Evolutionary conservation across 2,329 filamentous ascomycete species (phyloP), one percentile per base, ranked within the genome.

Genomic region (Trichoderma oligosporum): DNA sequence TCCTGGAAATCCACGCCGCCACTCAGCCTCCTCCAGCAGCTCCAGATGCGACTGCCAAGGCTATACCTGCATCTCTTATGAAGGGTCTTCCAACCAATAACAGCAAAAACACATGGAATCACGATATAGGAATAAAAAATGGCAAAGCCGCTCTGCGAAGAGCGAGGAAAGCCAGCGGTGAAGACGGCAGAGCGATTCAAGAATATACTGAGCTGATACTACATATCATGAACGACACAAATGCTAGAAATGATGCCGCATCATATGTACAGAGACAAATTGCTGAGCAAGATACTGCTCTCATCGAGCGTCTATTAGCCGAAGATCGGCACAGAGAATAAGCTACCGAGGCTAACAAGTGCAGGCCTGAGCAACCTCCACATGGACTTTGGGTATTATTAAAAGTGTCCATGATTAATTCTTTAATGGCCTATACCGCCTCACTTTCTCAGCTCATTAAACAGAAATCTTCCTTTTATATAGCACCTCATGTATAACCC

Each of bases 171-270:
- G 74, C 76, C 27, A 74, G 77, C 1, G 76, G 78, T n/a, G 76
- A 79, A 62, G 79, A 79, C 57, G 82, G 82, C 27, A 82, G 85
- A 62, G 83, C 75, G 4, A 73, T 87, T 27, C 73, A 79, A 52
- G 84, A 86, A 68, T 87, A 84, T 64, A 80, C 78, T 45, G 80
- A 82, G 60, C 71, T 86, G 20, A 76, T 86, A 16, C 64, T 79
- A 46, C 73, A 78, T 56, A 68, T 84, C 31, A 71, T 84, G 55
- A 69, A 71, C 41, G 67, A 70, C 33, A 66, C 58, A 14, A 27
- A 27, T 8, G 45, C 63, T 20, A 62, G 63, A 7, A 63, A 64
- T 3, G 70, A 76, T 24, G 67, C 72, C 7, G 69, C 71, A 6
- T 69, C 69, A 6, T 41, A 74, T 5, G 65, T 81, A 39, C 72